Evolutionary conservation across 768 basidiomycete species (phyloP).

Genomic region (Baorangia bicolor): DNA sequence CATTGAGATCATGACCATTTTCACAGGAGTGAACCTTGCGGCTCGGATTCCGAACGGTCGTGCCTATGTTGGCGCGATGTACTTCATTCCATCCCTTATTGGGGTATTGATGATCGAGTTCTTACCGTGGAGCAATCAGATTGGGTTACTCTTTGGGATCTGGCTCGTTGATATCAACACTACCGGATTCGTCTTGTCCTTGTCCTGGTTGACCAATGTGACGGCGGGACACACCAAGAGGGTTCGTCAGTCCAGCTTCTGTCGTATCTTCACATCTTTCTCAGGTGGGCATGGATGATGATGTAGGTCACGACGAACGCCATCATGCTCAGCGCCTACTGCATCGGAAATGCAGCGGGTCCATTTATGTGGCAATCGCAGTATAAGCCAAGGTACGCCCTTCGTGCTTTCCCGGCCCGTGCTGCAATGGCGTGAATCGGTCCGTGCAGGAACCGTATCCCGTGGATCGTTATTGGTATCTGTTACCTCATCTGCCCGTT

Average conservation of each 20-base stretch:
- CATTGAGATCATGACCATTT: slow-evolving; percentile 70
- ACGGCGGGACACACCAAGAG: slow-evolving; percentile 74
- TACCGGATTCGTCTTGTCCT: slow-evolving; percentile 57
- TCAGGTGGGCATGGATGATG: neutral
- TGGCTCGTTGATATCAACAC: slow-evolving; percentile 44
- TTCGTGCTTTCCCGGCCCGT: neutral
- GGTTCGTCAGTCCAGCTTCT: slow-evolving; percentile 41
- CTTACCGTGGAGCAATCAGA: slow-evolving; percentile 62
- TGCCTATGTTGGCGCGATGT: slow-evolving; percentile 62
- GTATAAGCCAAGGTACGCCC: slow-evolving; percentile 59
- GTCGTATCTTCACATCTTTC: neutral
- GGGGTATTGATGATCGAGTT: slow-evolving; percentile 62
- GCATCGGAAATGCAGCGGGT: slow-evolving; percentile 62
- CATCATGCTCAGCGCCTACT: slow-evolving; percentile 71
- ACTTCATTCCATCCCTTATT: slow-evolving; percentile 62
- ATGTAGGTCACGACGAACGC: slow-evolving; percentile 48
- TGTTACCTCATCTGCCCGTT: slow-evolving; percentile 57
- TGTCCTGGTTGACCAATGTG: slow-evolving; percentile 64
- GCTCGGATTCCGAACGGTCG: slow-evolving; percentile 55
- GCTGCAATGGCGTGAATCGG: neutral
- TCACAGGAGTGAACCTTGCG: slow-evolving; percentile 57
- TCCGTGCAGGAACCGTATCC: slow-evolving; percentile 59
- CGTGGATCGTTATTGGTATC: slow-evolving; percentile 74
- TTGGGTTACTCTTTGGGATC: slow-evolving; percentile 57
- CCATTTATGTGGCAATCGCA: slow-evolving; percentile 76